Evolutionary conservation across 2,329 filamentous ascomycete genomes (phyloP), one percentile per base, ranked within the genome.

Genomic region (Penicillium oxalicum): DNA sequence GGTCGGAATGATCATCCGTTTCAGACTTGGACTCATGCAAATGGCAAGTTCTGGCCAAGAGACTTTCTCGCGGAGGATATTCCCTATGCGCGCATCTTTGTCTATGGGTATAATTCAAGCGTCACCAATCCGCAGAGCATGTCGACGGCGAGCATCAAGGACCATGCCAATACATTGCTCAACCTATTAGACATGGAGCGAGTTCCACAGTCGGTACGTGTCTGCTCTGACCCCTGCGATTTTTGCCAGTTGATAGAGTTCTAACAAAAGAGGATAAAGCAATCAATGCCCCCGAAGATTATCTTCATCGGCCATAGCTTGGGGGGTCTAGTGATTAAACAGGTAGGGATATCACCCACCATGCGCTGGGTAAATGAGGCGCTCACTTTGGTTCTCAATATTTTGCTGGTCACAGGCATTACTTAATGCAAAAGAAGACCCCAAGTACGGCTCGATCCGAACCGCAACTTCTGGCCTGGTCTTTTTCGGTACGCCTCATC

Each of bases 401-500:
- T 39, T 9, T 8, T n/a, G 4, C 12, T 26, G 29, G 11, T 4
- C 11, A 29, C 12, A 67, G 63, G 64, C 65, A 1, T 52, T 68
- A 8, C 48, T 68, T 2, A 66, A 68, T 40, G 64, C 64, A 8
- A 64, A 65, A 28, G 64, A 66, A 54, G 64, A 67, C 43, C 59
- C 63, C 2, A 66, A 63, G 40, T 68, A 67, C 38, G 59, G 56
- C 5, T 54, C 62, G 1, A 68, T 69, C 33, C 60, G 63, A 26
- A 61, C 50, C 8, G 58, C 64, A 4, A 69, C 65, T 12, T 60
- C 56, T 5, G 66, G 66, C 0, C 56, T 69, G 1, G 62, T 68
- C 4, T 69, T 69, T 51, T 62, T 69, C 27, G 65, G 65, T 3
- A 67, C 63, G 26, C 65, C 65, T 5, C 66, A 69, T 42, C 60